Evolutionary conservation across 441 rosid species (phyloP).

Genomic region (Gossypium lobatum): DNA sequence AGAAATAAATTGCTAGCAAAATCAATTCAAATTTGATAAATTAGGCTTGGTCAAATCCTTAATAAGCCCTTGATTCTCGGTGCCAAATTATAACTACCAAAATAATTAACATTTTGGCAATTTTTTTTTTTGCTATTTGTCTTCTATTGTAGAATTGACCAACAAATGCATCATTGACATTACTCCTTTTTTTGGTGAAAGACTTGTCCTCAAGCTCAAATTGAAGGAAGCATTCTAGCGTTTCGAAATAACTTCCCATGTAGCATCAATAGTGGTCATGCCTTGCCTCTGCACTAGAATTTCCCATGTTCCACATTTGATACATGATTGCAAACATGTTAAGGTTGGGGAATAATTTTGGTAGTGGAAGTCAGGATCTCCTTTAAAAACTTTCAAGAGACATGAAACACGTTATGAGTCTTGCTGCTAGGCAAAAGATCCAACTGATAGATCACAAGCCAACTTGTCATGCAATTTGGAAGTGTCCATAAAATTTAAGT

Average conservation of each 20-base stretch:
- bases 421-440: neutral
- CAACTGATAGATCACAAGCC: neutral
- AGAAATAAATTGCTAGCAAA: neutral
- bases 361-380: neutral
- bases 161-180: neutral
- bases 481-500: neutral
- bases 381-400: neutral
- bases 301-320: neutral
- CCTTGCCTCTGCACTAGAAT: neutral
- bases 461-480: neutral
- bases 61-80: neutral
- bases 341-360: neutral
- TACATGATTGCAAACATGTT: neutral
- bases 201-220: neutral
- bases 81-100: neutral
- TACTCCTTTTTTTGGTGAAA: neutral
- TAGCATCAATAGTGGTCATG: neutral
- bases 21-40: neutral
- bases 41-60: neutral
- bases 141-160: neutral
- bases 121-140: neutral
- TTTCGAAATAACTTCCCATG: neutral
- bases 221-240: too few species aligned
- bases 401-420: neutral
- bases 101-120: neutral